phyloP scores from a whole-genome alignment of 1,284 basidiomycete genomes.

The Cutaneotrichosporon cutaneum region DNA sequence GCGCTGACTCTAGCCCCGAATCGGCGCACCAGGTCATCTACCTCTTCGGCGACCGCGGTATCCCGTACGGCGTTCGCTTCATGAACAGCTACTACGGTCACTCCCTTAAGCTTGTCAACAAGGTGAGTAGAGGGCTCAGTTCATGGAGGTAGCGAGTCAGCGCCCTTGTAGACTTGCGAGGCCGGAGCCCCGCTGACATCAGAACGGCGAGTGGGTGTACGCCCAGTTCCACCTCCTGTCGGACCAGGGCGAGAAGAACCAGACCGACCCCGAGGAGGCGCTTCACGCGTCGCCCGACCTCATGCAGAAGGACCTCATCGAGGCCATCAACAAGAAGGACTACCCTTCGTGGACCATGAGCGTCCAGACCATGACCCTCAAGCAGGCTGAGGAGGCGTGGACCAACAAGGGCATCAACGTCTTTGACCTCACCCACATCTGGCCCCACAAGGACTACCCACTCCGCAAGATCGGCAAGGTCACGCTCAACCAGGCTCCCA shows the following conservation, averaged over 20 bases:
- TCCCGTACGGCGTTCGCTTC: conserved; percentile 68
- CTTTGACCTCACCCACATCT: conserved; percentile 86
- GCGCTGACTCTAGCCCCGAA: conserved; percentile 63
- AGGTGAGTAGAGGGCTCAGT: conserved; percentile 26
- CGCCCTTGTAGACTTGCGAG: too few relatives aligned
- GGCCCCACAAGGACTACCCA: conserved; percentile 82
- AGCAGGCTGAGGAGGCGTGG: conserved; percentile 82
- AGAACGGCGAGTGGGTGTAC: conserved; percentile 75
- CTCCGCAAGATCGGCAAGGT: conserved; percentile 80
- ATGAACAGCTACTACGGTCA: conserved; percentile 91
- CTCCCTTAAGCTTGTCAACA: conserved; percentile 83
- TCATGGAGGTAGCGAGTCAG: too few relatives aligned
- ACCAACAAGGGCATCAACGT: conserved; percentile 47
- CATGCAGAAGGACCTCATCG: conserved; percentile 70
- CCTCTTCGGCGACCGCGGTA: conserved; percentile 62
- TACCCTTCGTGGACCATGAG: conserved; percentile 51
- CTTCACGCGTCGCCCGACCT: conserved; percentile 69
- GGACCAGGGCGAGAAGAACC: conserved; percentile 71
- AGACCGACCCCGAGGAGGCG: conserved; percentile 50
- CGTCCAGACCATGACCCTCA: conserved; percentile 80
- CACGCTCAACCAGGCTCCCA: conserved; percentile 77
- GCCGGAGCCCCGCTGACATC: not conserved
- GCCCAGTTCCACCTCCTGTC: conserved; percentile 75
- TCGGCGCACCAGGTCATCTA: conserved; percentile 81
- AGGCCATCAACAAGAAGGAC: conserved; percentile 71